Base-by-base conservation (phyloP, 352 stramenopile species). In the Globisporangium camurandrum region DNA sequence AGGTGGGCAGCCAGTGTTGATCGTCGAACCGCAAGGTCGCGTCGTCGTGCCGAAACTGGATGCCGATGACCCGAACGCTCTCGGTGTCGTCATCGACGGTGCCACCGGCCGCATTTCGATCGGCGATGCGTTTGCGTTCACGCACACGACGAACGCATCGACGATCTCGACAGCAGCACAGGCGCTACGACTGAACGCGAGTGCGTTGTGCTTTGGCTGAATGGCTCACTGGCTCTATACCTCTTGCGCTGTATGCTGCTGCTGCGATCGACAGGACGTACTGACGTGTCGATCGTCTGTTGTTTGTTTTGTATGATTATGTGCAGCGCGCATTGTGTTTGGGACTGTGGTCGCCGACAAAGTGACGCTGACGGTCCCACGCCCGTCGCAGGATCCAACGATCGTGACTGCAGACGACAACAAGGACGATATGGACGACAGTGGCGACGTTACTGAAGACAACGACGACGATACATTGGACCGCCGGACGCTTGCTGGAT, bases 41-140 rank as follows among this genome's bases (percentile, higher is more conserved):
- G 77, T 92, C 19, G 70, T 52, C 1, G 48, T 89, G 2, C 56
- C 74, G 6, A 70, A 83, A 44, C 53, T 62, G 0, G 57, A 73
- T 7, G 67, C 67, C 0, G 77, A 88, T 3, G 62, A 85, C 10
- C 59, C 66, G 26, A 69, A 55, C 20, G 51, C 39, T 2, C 60
- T 54, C 24, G 80, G 80, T 1, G 84, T 89, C 46, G 59, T 56
- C 4, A 38, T 89, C 7, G 64, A 87, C 59, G 71, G 64, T 1
- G 56, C 60, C 0, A 53, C 47, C 5, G 67, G 71, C 2, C 40
- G 48, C 28, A 53, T 86, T 10, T 71, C 60, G 4, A 79, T 89
- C 39, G 61, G 60, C 0, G 51, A 23, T 23, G 59, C 52, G 0
- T 59, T 92, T 33, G 42, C 47, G 14, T 55, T 92, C 36, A 61